These are phyloP conservation scores for Cydonia oblonga DNA, from an alignment of 331 rosid genomes.

Conservation along the genomic window DNA sequence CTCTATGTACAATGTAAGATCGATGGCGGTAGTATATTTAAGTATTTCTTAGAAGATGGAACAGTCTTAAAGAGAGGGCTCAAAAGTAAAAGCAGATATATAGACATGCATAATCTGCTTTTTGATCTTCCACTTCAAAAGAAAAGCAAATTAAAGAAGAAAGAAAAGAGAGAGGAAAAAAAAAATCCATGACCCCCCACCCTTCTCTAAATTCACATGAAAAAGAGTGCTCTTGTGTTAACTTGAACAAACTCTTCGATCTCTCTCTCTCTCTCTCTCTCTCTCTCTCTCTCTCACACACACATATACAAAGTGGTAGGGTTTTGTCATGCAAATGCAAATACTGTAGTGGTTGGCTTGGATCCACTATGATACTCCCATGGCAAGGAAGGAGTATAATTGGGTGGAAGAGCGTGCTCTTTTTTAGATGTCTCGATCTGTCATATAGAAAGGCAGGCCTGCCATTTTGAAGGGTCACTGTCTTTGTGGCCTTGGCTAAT, in stretches of 20 bases:
- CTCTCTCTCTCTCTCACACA: background rate
- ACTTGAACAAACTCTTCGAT: conserved; percentile 13
- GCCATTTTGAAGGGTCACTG: conserved; percentile 37
- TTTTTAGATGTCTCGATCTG: conserved; percentile 45
- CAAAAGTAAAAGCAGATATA: conserved; percentile 49
- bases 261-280: conserved; percentile 5
- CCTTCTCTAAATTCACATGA: conserved; percentile 26
- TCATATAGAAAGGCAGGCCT: conserved; percentile 19
- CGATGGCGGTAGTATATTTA: conserved; percentile 1
- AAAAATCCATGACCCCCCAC: background rate
- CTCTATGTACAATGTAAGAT: conserved; percentile 16
- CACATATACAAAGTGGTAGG: background rate
- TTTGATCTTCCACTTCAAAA: conserved; percentile 64
- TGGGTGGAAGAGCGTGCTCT: conserved; percentile 8
- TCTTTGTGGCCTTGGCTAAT: conserved; percentile 19
- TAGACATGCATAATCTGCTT: conserved; percentile 23
- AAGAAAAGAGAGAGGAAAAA: too few species aligned
- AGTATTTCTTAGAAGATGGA: conserved; percentile 47
- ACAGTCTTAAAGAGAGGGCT: conserved; percentile 68
- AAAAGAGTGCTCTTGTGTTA: conserved; percentile 61
- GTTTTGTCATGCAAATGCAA: background rate
- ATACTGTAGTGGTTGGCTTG: background rate
- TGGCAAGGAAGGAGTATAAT: background rate
- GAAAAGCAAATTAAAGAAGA: conserved; percentile 18
- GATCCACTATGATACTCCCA: conserved; percentile 14